Conservation (phyloP, 495 filamentous ascomycete species). For the Paragyromitra xinjiangensis region DNA sequence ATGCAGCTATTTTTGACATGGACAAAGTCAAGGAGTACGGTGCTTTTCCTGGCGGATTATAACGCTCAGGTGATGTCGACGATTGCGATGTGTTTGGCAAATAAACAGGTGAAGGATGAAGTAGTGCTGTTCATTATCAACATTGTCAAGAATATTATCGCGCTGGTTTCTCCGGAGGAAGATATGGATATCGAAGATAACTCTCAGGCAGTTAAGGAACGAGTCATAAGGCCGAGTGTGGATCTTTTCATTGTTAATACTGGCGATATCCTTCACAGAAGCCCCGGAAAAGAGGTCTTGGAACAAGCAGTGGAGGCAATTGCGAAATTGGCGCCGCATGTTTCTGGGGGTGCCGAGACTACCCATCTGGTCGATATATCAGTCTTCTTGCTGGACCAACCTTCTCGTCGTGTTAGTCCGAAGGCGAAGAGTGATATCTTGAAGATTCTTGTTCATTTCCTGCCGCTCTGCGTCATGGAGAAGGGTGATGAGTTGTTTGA, state of each 20-base stretch:
- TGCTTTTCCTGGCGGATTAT: slow-evolving; percentile 71
- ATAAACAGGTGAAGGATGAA: slow-evolving; percentile 82
- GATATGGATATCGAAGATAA: slow-evolving; percentile 63
- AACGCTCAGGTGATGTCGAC: slow-evolving; percentile 72
- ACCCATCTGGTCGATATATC: slow-evolving; percentile 77
- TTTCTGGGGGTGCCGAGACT: slow-evolving; percentile 73
- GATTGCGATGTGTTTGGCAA: slow-evolving; percentile 74
- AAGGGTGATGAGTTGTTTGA: slow-evolving; percentile 67
- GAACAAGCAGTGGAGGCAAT: slow-evolving; percentile 80
- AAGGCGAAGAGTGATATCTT: slow-evolving; percentile 84
- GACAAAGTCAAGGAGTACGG: slow-evolving; percentile 72
- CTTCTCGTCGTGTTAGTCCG: slow-evolving; percentile 78
- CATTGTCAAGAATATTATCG: slow-evolving; percentile 73
- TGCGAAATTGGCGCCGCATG: slow-evolving; percentile 76
- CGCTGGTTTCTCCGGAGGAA: slow-evolving; percentile 64
- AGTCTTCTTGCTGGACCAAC: slow-evolving; percentile 82
- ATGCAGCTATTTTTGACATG: slow-evolving; percentile 83
- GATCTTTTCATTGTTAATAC: slow-evolving; percentile 73
- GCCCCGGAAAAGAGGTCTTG: slow-evolving; percentile 73
- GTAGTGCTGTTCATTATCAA: slow-evolving; percentile 84
- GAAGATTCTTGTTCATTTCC: slow-evolving; percentile 75
- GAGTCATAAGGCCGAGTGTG: slow-evolving; percentile 74
- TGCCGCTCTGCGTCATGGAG: slow-evolving; percentile 68
- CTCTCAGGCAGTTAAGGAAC: slow-evolving; percentile 67
- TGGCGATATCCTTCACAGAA: slow-evolving; percentile 70